Conservation (phyloP, 495 filamentous ascomycete genomes). For the Ascobolus immersus region DNA sequence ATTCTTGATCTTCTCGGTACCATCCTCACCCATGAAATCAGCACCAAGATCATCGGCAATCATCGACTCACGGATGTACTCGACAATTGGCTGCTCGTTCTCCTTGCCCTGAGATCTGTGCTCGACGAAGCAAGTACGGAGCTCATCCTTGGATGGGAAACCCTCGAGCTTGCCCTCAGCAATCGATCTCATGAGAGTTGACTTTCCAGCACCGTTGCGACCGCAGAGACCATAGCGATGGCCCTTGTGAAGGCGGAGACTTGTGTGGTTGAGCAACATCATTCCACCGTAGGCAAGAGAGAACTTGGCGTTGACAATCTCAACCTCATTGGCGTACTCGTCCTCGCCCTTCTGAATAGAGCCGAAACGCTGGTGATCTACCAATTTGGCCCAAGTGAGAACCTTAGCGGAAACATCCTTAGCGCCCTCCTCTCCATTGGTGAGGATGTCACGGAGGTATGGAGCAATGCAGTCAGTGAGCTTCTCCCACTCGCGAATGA, state of each 20-base stretch:
- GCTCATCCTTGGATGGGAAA: slow-evolving; percentile 70
- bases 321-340: slow-evolving; percentile 31
- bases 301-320: slow-evolving; percentile 96
- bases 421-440: slow-evolving; percentile 33
- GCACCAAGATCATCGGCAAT: slow-evolving; percentile 2
- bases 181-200: slow-evolving; percentile 92
- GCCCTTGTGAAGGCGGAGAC: slow-evolving; percentile 76
- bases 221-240: slow-evolving; percentile 93
- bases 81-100: slow-evolving; percentile 78
- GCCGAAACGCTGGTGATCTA: slow-evolving; percentile 12
- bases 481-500: slow-evolving; percentile 50
- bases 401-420: slow-evolving; percentile 10
- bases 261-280: slow-evolving; percentile 90
- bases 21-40: slow-evolving; percentile 2
- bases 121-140: slow-evolving; percentile 94
- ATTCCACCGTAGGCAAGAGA: slow-evolving; percentile 95
- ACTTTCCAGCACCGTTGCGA: slow-evolving; percentile 92
- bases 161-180: slow-evolving; percentile 88
- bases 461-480: slow-evolving; percentile 38
- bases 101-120: slow-evolving; percentile 87
- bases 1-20: slow-evolving; percentile 43
- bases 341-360: slow-evolving; percentile 10
- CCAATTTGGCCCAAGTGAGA: slow-evolving; percentile 12
- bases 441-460: slow-evolving; percentile 53
- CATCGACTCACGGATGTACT: slow-evolving; percentile 46